Evolutionary conservation across 306 rosid genomes (phyloP), one percentile per base, ranked within the genome.

Genomic region (Astragalus membranaceus): DNA sequence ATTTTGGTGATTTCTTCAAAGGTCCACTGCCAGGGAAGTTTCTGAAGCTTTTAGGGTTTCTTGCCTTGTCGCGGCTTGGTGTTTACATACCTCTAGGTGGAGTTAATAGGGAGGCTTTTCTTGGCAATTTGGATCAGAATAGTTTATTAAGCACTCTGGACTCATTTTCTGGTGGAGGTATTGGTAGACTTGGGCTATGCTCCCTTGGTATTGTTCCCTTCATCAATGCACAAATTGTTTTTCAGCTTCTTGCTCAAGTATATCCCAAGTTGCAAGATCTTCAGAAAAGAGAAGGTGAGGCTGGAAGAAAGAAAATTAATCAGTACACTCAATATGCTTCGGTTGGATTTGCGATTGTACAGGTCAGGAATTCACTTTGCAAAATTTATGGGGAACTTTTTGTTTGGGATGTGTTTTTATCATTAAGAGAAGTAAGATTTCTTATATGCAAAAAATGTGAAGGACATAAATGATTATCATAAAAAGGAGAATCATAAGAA

Each of bases 131-230:
- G 84, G 98, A 90, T 73, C 90, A 85, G 74, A 93, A 87, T 79
- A 88, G 96, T 83, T 84, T 93, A 41, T 84, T 93, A 85, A 79
- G 89, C 80, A 93, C 97, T 63, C 72, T 93, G 67, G 98, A 93
- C 80, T 85, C 98, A 8, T 93, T 93, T 85, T 93, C 98, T 74
- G 97, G 98, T 46, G 97, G 98, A 48, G 98, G 98, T 51, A 88
- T 93, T 72, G 98, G 98, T 55, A 88, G 98, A 79, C 88, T 93
- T 33, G 98, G 96, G 43, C 78, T 93, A 69, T 93, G 98, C 65
- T 93, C 98, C 33, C 94, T 93, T 60, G 97, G 98, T 50, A 88
- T 93, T 59, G 96, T 93, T 76, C 97, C 98, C 35, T 93, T 90
- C 84, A 93, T 93, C 83, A 93, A 93, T 59, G 98, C 98, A 29